Percentiles rank a stretch among this genome's conserved stretches.
Conservation (phyloP, 23 red algal species). For the Gracilaria domingensis region DNA sequence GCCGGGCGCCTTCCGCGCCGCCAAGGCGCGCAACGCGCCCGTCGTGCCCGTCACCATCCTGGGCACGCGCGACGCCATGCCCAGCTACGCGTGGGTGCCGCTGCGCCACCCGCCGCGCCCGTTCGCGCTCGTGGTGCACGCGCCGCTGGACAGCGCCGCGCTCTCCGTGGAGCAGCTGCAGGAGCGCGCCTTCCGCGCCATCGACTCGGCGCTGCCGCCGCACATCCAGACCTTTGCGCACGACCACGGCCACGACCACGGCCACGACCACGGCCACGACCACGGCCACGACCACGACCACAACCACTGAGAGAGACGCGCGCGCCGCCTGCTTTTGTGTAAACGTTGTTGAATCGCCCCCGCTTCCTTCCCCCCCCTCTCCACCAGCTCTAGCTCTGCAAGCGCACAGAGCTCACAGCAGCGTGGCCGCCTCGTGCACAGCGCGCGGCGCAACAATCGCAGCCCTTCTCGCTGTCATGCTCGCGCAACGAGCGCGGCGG, state of each 20-base stretch:
- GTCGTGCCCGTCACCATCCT: conserved; percentile 92
- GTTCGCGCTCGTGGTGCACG: conserved; percentile 82
- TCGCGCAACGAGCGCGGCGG: not conserved
- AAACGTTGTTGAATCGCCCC: too few species aligned
- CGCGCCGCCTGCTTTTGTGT: too few species aligned
- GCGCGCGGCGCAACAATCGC: too few species aligned
- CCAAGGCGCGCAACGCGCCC: conserved; percentile 69
- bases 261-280: not conserved
- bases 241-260: not conserved
- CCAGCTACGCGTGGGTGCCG: conserved; percentile 76
- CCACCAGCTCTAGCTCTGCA: too few species aligned
- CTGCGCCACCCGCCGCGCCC: conserved; percentile 64
- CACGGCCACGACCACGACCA: not conserved
- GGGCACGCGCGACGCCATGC: conserved; percentile 91
- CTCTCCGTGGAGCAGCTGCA: conserved; percentile 49
- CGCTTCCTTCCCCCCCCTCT: too few species aligned
- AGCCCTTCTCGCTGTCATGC: too few species aligned
- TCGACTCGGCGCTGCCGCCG: conserved; percentile 72
- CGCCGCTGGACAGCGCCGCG: conserved; percentile 54
- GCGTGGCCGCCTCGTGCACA: too few species aligned
- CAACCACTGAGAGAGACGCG: not conserved
- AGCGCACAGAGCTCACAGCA: too few species aligned
- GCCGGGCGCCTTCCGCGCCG: conserved; percentile 89
- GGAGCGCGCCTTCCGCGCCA: conserved; percentile 51
- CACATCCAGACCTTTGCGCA: conserved; percentile 13